Evolutionary conservation across 768 basidiomycete genomes (phyloP).

Genomic region (Omphalotus guepiniiformis): DNA sequence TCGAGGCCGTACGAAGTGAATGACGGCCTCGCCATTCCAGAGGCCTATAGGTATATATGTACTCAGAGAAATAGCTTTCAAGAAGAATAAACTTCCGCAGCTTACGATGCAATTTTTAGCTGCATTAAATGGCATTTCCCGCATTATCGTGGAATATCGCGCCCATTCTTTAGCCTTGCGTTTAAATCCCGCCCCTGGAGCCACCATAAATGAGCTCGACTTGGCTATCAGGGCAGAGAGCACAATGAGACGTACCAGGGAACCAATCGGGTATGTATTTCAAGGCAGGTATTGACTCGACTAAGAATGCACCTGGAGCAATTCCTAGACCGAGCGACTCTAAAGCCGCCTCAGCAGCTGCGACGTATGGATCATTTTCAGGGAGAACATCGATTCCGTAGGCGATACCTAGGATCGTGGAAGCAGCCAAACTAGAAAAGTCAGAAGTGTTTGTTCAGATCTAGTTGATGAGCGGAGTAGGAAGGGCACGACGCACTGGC

Average conservation of each 20-base stretch:
- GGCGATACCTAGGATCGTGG: constrained; percentile 17
- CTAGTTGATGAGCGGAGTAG: not conserved
- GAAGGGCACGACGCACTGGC: constrained; percentile 9
- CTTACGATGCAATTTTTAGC: constrained; percentile 12
- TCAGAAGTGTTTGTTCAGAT: not conserved
- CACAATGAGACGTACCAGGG: constrained; percentile 13
- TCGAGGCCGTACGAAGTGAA: constrained; percentile 17
- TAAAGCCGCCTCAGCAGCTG: constrained; percentile 14
- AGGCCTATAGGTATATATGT: constrained; percentile 9
- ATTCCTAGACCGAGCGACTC: constrained; percentile 12
- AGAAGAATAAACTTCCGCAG: not conserved
- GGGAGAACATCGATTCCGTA: constrained; percentile 24
- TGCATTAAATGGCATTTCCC: constrained; percentile 13
- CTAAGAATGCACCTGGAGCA: constrained; percentile 16
- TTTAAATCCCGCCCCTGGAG: constrained; percentile 29
- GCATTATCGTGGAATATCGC: constrained; percentile 8
- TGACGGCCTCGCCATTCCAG: constrained; percentile 19
- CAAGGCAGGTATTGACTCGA: constrained; percentile 19
- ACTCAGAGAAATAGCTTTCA: not conserved
- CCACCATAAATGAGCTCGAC: constrained; percentile 19
- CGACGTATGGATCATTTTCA: constrained; percentile 21
- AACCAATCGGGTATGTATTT: constrained; percentile 26
- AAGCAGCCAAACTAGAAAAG: constrained; percentile 20
- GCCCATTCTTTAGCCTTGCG: constrained; percentile 20
- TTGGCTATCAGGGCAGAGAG: not conserved